Evolutionary conservation across 192 early-diverging fungal species (phyloP), one percentile per base, ranked within the genome.

Genomic region (Backusella parvicylindrica): DNA sequence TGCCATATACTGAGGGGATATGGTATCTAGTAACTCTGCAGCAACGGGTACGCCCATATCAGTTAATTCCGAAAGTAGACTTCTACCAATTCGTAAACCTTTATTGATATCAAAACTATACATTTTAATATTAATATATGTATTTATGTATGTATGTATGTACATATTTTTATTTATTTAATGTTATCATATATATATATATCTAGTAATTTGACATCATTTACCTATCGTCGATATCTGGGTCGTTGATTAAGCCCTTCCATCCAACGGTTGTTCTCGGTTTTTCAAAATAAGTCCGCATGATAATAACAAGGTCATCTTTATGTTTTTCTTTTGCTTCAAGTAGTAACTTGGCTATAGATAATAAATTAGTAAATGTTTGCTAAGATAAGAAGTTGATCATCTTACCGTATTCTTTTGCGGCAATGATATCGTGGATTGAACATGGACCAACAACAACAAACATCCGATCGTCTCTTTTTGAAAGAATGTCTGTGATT

Each of bases 251-350:
- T 35, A 95, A 81, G 11, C 93, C 93, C 81, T 93, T 93, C 94
- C 91, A 93, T 28, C 93, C 97, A 53, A 98, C 96, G 9, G 97
- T 99, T 3, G 97, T 98, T 73, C 97, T 87, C 63, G 97, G 97
- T 86, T 99, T 99, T 78, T 99, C 97, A 90, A 99, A 98, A 90
- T 99, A 99, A 65, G 93, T 91, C 50, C 97, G 89, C 97, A 99
- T 99, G 73, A 99, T 86, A 75, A 99, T 92, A 38, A 92, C 83
- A 75, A 99, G 76, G 13, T 96, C 94, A 38, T 90, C 89, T 53
- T 89, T 82, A 68, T 91, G 82, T 68, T 85, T 78, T 33, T 93
- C 91, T n/a, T 69, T 68, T 1, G 71, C 71, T 21, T 63, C 36
- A 18, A 74, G 38, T 9, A 81, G 65, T 16, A 49, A 35, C 21